Base-by-base conservation (phyloP, 768 basidiomycete species). In the Rhizopogon roseolus region DNA sequence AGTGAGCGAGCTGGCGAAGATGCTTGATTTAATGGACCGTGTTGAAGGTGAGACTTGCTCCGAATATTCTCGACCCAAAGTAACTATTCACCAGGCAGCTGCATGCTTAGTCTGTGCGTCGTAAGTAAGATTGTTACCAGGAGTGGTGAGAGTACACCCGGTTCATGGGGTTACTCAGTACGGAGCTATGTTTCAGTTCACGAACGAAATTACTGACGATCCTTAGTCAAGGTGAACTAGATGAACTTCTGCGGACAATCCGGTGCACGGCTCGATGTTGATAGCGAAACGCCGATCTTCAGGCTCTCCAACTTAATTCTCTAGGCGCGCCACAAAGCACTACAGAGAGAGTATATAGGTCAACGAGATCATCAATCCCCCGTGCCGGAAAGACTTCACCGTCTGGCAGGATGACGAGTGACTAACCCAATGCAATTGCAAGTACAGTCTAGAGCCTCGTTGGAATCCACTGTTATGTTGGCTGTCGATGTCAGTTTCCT, bases 401-500 rank as follows among this genome's bases (percentile, higher is more conserved):
- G 51, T 49, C 8, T 72, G 73, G 22, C 64, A 80, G 25, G 72
- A 69, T 29, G 64, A 65, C 3, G 76, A 82, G 58, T 80, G 78
- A 11, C 6, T 52, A 22, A 22, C 22, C 22, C 5, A 4, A 22
- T 49, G 25, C 10, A 17, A 7, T 29, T 10, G 22, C 11, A 13
- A 41, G 1, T 17, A 40, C 34, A 16, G n/a, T 41, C 13, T 19
- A 22, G 32, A 43, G 9, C 14, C 6, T 43, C n/a, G 45, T 7
- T 42, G 16, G 17, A 82, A 79, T 73, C 72, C 1, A 79, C 77
- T 3, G 77, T 82, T 13, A 64, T 83, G 43, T 63, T 82, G 6
- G 76, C 75, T n/a, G 77, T 78, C 2, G 81, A 81, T 50, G 75
- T 85, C 1, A 76, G 75, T 0, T 80, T 82, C 58, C 62, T 84